Evolutionary conservation across 1,284 basidiomycete genomes (phyloP), one percentile per base, ranked within the genome.

Genomic region (Inonotus obliquus): DNA sequence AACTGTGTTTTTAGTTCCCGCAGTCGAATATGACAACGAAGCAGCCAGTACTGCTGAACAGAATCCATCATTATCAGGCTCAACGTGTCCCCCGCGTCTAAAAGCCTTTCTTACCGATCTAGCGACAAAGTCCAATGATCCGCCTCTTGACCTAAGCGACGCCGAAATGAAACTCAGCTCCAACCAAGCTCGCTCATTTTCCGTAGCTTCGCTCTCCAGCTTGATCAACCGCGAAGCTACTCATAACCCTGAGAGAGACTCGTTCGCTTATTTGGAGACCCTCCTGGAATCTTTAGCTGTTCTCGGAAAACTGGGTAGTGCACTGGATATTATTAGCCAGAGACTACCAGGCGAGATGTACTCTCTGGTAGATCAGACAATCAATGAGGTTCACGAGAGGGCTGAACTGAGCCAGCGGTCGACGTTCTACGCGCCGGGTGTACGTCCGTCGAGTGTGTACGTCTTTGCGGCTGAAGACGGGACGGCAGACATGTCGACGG

Each of bases 191-290:
- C 35, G 64, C 65, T 38, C 68, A 10, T 62, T 71, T 27, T 64
- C 68, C 4, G 63, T 68, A 37, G 60, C 65, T 2, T 65, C 67
- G 14, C 71, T 74, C 21, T 69, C 73, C 2, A 59, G 69, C 52
- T 25, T 61, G 17, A 49, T 60, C 17, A 48, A 37, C 21, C 54
- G 51, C 41, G 63, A 64, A 27, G 47, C 54, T 21, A 19, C 52
- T 9, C 45, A 73, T 60, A 96, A 96, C 69, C 94, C 95, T 0
- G 97, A 99, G 74, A 80, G 86, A 19, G 94, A 99, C 73, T 95
- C 93, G 0, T 99, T 98, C 74, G 76, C 86, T 4, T 99, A 98
- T 73, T 89, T 99, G 67, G 97, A 99, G 75, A 93, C 88, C 19
- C 79, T 99, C 1, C 79, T 99, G 21, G 97, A 99, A 73, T 91